Conservation (phyloP, 2,329 filamentous ascomycete species). For the Sporothrix phasma region DNA sequence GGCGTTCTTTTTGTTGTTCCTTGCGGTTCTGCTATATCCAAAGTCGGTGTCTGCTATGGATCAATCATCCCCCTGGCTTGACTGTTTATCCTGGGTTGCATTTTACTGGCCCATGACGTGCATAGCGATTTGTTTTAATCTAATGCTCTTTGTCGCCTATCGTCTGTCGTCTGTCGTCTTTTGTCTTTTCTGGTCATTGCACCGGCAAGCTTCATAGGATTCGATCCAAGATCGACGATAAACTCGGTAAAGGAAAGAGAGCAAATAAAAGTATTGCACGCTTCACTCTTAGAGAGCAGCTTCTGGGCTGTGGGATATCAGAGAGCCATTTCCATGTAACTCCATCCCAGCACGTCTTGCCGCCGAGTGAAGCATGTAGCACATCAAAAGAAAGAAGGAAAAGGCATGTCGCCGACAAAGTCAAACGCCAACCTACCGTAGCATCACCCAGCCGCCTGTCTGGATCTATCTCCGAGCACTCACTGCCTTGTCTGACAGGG, state of each 20-base stretch:
- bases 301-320: too few species aligned
- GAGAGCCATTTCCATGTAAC: too few species aligned
- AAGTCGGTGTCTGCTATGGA: not conserved
- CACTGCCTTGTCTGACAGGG: too few species aligned
- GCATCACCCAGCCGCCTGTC: not conserved
- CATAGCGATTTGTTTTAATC: not conserved
- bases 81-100: not conserved
- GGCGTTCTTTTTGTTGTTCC: not conserved
- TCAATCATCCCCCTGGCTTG: not conserved
- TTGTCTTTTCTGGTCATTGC: not conserved
- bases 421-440: not conserved
- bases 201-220: not conserved
- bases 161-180: not conserved
- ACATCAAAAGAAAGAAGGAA: too few species aligned
- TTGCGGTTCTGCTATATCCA: not conserved
- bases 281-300: too few species aligned
- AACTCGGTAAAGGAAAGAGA: too few species aligned
- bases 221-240: not conserved
- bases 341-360: too few species aligned
- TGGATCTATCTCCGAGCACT: not conserved
- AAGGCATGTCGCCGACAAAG: not conserved
- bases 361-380: not conserved
- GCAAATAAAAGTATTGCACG: too few species aligned
- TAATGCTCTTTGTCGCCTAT: not conserved
- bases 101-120: not conserved